These are phyloP conservation scores for Trichoderma arundinaceum DNA, from an alignment of 2,329 filamentous ascomycete species.

Conservation along the genomic window DNA sequence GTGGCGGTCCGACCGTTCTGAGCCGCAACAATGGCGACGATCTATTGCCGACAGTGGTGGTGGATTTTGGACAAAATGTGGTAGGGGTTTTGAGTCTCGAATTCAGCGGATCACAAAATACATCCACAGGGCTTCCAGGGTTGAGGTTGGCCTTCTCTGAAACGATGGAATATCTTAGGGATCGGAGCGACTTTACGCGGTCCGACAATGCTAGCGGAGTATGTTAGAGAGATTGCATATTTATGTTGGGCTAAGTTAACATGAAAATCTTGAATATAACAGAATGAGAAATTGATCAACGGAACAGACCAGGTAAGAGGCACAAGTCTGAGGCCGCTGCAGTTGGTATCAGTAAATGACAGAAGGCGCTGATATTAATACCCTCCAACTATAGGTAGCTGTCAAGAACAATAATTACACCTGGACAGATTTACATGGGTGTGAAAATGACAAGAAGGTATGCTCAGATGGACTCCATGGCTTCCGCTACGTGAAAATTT, in stretches of 20 bases:
- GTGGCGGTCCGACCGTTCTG: conserved; percentile 9
- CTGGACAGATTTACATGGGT: conserved; percentile 54
- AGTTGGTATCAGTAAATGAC: not conserved
- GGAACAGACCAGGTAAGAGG: conserved; percentile 20
- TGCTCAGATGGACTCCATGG: conserved; percentile 60
- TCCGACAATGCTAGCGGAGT: conserved; percentile 48
- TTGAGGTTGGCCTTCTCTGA: conserved; percentile 57
- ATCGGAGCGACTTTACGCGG: conserved; percentile 55
- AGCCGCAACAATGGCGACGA: not conserved
- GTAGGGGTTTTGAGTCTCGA: conserved; percentile 50
- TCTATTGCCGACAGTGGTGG: conserved; percentile 43
- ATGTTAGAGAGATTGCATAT: conserved; percentile 43
- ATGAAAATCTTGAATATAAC: not conserved
- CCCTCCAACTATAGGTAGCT: conserved; percentile 37
- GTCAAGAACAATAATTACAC: conserved; percentile 50
- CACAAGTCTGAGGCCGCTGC: not conserved
- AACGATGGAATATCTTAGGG: conserved; percentile 50
- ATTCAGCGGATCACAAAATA: conserved; percentile 36
- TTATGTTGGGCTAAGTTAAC: not conserved
- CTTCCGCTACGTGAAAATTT: conserved; percentile 58
- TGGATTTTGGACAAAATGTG: conserved; percentile 58
- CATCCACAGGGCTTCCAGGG: conserved; percentile 43
- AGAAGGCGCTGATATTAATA: not conserved
- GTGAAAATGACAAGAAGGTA: conserved; percentile 50
- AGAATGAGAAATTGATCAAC: conserved; percentile 19